phyloP scores from a whole-genome alignment of 2,329 filamentous ascomycete species.

The Sporothrix humicola region DNA sequence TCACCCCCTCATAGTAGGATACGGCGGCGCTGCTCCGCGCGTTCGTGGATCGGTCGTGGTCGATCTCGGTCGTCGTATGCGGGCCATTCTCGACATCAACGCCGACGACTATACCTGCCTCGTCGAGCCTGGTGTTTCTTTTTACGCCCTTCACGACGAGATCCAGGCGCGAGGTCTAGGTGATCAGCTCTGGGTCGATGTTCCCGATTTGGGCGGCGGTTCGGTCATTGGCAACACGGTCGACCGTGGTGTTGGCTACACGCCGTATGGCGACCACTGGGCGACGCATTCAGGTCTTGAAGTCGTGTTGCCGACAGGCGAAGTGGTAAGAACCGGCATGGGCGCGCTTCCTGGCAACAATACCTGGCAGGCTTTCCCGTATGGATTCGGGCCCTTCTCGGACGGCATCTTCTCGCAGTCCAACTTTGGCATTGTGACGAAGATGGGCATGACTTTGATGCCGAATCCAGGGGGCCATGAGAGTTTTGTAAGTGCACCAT shows the following conservation, averaged over 20 bases:
- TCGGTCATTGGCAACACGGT: conserved; percentile 54
- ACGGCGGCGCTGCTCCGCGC: conserved; percentile 59
- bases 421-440: conserved; percentile 59
- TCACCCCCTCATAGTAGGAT: conserved; percentile 37
- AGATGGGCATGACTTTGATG: conserved; percentile 56
- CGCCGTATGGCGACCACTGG: conserved; percentile 51
- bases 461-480: conserved; percentile 46
- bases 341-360: conserved; percentile 51
- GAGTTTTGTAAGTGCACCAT: conserved; percentile 21
- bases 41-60: conserved; percentile 57
- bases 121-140: conserved; percentile 62
- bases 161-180: conserved; percentile 41
- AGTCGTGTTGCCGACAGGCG: conserved; percentile 51
- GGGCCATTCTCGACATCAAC: conserved; percentile 58
- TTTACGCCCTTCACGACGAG: conserved; percentile 53
- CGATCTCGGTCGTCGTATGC: conserved; percentile 59
- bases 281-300: conserved; percentile 43
- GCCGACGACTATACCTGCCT: conserved; percentile 55
- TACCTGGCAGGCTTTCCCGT: conserved; percentile 48
- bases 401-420: conserved; percentile 58
- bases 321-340: conserved; percentile 54
- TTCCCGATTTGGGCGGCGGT: conserved; percentile 51
- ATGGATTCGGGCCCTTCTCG: conserved; percentile 49
- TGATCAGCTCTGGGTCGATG: conserved; percentile 51
- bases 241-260: conserved; percentile 55